Percentiles rank a stretch among this genome's conserved stretches.
phyloP scores from a whole-genome alignment of 768 basidiomycete genomes.

The Xerocomellus dryophilus region DNA sequence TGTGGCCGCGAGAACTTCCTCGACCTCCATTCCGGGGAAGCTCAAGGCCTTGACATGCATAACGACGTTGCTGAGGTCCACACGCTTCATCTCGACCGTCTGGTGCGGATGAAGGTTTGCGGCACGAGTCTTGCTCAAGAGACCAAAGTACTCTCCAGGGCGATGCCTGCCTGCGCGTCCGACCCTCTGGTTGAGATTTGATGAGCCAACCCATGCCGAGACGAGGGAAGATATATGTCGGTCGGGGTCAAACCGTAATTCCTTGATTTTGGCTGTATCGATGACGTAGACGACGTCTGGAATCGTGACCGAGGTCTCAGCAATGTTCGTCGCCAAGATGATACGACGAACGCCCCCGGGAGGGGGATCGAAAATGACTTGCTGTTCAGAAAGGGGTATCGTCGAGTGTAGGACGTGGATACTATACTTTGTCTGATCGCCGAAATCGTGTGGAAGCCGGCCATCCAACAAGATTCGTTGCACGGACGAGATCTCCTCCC shows the following conservation, averaged over 20 bases:
- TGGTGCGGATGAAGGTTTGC: constrained; percentile 70
- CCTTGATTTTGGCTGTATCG: constrained; percentile 85
- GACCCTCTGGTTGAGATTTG: constrained; percentile 87
- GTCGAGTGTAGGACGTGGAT: constrained; percentile 88
- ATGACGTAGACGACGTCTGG: constrained; percentile 94
- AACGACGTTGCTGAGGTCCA: constrained; percentile 85
- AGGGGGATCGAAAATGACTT: constrained; percentile 84
- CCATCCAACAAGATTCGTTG: constrained; percentile 59
- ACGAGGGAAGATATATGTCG: constrained; percentile 86
- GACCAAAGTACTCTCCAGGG: constrained; percentile 86
- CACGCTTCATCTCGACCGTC: constrained; percentile 92
- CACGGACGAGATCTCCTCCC: constrained; percentile 82
- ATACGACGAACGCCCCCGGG: constrained; percentile 74
- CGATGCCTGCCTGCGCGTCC: constrained; percentile 92
- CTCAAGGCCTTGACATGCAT: constrained; percentile 96
- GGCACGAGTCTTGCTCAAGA: constrained; percentile 64
- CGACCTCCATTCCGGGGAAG: constrained; percentile 80
- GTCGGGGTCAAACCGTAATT: constrained; percentile 84
- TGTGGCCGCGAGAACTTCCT: constrained; percentile 78
- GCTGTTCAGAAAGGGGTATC: constrained; percentile 85
- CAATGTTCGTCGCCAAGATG: constrained; percentile 92
- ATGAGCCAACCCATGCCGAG: constrained; percentile 86
- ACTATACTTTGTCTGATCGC: constrained; percentile 52
- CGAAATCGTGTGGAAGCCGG: constrained; percentile 57
- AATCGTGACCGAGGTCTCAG: constrained; percentile 93